Evolutionary conservation across 2,329 filamentous ascomycete species (phyloP), one percentile per base, ranked within the genome.

Genomic region (Monosporascus sp.): DNA sequence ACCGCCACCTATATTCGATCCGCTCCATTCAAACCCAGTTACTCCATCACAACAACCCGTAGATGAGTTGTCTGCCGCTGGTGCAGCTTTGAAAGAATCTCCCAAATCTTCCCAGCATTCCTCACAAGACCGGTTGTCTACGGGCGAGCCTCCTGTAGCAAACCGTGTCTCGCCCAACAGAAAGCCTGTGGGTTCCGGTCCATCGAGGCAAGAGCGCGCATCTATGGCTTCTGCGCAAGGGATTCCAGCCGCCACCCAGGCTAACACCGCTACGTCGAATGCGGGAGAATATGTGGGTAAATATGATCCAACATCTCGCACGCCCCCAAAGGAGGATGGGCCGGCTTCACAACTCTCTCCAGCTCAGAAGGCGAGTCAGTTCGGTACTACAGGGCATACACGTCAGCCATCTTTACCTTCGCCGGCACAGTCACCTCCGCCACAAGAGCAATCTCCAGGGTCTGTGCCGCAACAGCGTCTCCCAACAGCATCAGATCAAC

Each of bases 151-250:
- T 2, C 53, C 60, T 1, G 28, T 40, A 4, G 50, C 52, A n/a
- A 49, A 56, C 35, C 62, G 62, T 1, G 47, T 46, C 6, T 58
- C 65, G 1, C 66, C 65, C 7, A 64, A 55, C 20, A 62, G 67
- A 38, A 68, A 69, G 44, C 67, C 67, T 4, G 65, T 68, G 15
- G 66, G 62, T 4, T 67, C 66, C 8, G 61, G 60, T 15, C 51
- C 55, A 31, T 49, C 57, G 5, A 63, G 53, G 48, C 59, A 51
- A 40, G 61, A 62, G 17, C 58, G 54, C 14, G 40, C 43, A 8
- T 61, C 58, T 20, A 58, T 59, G 47, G 51, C 54, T 17, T 58
- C 61, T 0, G 55, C 55, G 3, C 49, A 60, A 7, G 38, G 55
- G 14, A 37, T 59, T 26, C 26, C 24, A 14, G 24, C 38, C 24